Evolutionary conservation across 805 yeast species (phyloP).

Genomic region (Sporopachydermia lactativora): DNA sequence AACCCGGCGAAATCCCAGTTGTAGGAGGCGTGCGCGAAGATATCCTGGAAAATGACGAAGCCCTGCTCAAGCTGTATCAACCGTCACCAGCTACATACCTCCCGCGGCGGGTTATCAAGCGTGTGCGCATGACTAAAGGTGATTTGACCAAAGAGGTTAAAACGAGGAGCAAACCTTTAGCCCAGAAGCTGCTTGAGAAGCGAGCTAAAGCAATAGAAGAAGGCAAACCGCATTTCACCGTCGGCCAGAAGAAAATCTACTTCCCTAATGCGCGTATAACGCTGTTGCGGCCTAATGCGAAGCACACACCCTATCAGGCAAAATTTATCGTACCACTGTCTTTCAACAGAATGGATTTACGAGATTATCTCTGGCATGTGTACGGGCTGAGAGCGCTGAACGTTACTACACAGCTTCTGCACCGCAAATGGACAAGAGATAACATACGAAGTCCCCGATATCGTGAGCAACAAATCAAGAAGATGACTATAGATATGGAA

Average conservation of each 20-base stretch:
- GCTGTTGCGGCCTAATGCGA: constrained; percentile 82
- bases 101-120: not conserved
- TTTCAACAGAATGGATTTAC: constrained; percentile 84
- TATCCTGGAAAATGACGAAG: not conserved
- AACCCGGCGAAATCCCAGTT: not conserved
- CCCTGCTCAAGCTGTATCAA: not conserved
- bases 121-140: not conserved
- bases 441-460: constrained; percentile 48
- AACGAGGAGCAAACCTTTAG: too few relatives aligned
- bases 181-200: constrained; percentile 2
- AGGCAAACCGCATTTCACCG: constrained; percentile 66
- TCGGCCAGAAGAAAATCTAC: constrained; percentile 64
- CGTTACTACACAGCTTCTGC: constrained; percentile 74
- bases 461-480: constrained; percentile 72
- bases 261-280: constrained; percentile 80
- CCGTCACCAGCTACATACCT: not conserved
- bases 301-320: constrained; percentile 94
- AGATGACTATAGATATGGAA: constrained; percentile 93
- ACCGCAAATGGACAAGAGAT: constrained; percentile 53
- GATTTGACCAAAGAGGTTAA: not conserved
- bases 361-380: constrained; percentile 84
- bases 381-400: constrained; percentile 86
- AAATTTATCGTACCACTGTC: constrained; percentile 88
- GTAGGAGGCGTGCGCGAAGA: not conserved
- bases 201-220: constrained; percentile 11